These are phyloP conservation scores for Eudorina sp. DNA, from an alignment of 139 green algal genomes.

Conservation along the genomic window DNA sequence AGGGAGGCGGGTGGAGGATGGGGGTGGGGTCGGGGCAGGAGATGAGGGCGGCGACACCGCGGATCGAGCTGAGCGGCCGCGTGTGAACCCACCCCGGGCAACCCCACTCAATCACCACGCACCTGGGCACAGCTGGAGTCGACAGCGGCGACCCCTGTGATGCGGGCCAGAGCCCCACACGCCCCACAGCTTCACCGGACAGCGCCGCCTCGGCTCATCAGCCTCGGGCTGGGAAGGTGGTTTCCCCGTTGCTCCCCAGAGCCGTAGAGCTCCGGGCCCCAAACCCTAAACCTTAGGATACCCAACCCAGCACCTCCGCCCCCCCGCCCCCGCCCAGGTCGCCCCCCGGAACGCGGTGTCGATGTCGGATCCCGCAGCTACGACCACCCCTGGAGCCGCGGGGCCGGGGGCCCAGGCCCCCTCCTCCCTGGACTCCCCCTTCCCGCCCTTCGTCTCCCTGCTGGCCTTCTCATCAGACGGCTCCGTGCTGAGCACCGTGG, in stretches of 20 bases:
- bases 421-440: neutral
- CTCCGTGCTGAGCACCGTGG: conserved; percentile 69
- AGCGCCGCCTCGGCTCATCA: too few relatives aligned
- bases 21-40: neutral
- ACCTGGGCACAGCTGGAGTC: too few relatives aligned
- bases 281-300: too few relatives aligned
- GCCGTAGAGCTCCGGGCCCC: neutral
- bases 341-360: conserved; percentile 67
- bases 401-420: neutral
- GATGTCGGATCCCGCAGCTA: conserved; percentile 46
- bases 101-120: too few relatives aligned
- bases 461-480: conserved; percentile 65
- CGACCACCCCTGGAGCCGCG: neutral
- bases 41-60: too few relatives aligned
- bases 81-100: too few relatives aligned
- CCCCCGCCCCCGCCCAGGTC: conserved; percentile 50
- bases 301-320: neutral
- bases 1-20: too few relatives aligned
- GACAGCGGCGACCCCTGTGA: too few relatives aligned
- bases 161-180: too few relatives aligned
- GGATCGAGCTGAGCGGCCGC: too few relatives aligned
- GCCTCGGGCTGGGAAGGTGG: neutral
- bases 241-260: neutral
- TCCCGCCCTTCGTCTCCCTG: conserved; percentile 60
- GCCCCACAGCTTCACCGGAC: too few relatives aligned